phyloP scores from a whole-genome alignment of 208 protist species.

The Cochliopodium minus region DNA sequence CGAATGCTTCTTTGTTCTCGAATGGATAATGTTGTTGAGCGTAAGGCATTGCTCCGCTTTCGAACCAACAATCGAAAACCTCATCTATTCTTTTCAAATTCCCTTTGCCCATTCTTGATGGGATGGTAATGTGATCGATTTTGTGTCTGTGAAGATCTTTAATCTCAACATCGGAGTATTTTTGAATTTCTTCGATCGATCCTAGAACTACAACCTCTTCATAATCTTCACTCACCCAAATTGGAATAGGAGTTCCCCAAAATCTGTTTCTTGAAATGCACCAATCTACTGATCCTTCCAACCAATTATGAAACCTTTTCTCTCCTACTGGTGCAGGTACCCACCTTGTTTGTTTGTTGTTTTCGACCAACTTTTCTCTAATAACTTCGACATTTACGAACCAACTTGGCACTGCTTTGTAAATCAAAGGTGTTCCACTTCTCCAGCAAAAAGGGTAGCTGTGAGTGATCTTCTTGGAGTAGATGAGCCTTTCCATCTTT shows the following conservation, averaged over 20 bases:
- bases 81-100: slow-evolving; percentile 70
- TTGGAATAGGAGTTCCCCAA: slow-evolving; percentile 95
- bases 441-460: slow-evolving; percentile 99
- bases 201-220: slow-evolving; percentile 83
- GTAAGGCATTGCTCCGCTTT: slow-evolving; percentile 96
- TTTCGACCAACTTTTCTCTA: slow-evolving; percentile 73
- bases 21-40: slow-evolving; percentile 98
- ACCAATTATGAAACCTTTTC: slow-evolving; percentile 97
- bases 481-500: slow-evolving; percentile 58
- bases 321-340: slow-evolving; percentile 89
- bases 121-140: slow-evolving; percentile 95
- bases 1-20: slow-evolving; percentile 85
- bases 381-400: slow-evolving; percentile 92
- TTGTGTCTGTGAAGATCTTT: slow-evolving; percentile 86
- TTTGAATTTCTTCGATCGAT: slow-evolving; percentile 83
- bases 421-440: slow-evolving; percentile 85
- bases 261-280: slow-evolving; percentile 92
- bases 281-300: slow-evolving; percentile 88
- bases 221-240: slow-evolving; percentile 89
- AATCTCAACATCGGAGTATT: slow-evolving; percentile 70
- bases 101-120: slow-evolving; percentile 48
- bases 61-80: slow-evolving; percentile 99
- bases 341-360: slow-evolving; percentile 86
- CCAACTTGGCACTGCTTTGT: slow-evolving; percentile 91
- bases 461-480: slow-evolving; percentile 70